Evolutionary conservation across 257 asterid species (phyloP).

Genomic region (Pogostemon cablin): DNA sequence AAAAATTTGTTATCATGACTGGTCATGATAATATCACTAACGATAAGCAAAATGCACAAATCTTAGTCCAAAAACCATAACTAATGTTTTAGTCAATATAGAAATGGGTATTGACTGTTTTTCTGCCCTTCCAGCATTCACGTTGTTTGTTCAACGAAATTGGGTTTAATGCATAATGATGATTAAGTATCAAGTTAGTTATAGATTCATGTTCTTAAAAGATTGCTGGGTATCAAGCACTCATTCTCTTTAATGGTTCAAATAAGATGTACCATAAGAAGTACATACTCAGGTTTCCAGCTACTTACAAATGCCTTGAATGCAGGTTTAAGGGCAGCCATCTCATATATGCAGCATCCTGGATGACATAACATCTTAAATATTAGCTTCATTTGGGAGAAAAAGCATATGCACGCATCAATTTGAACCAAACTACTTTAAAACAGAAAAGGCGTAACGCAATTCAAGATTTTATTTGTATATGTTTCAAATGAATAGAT

Average conservation of each 20-base stretch:
- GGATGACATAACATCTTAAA: slow-evolving; percentile 35
- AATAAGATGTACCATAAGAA: no score
- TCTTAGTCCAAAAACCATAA: not conserved
- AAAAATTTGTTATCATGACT: not conserved
- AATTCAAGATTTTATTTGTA: slow-evolving; percentile 6
- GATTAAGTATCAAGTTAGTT: slow-evolving; percentile 11
- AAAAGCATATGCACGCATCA: slow-evolving; percentile 1
- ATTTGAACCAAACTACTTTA: slow-evolving; percentile 16
- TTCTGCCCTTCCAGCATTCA: no score
- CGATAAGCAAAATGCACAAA: slow-evolving; percentile 9
- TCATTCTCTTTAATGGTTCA: no score
- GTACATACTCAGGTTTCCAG: slow-evolving; percentile 28
- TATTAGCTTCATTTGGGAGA: slow-evolving; percentile 24
- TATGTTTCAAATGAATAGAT: slow-evolving; percentile 11
- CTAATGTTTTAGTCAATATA: not conserved
- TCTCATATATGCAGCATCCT: slow-evolving; percentile 96
- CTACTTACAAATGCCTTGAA: slow-evolving; percentile 96
- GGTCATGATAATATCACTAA: slow-evolving; percentile 17
- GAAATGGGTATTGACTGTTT: not conserved
- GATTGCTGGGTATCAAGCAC: no score
- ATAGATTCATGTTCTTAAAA: not conserved
- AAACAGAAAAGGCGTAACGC: not conserved
- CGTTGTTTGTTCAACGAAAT: slow-evolving; percentile 8
- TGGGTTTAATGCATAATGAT: slow-evolving; percentile 4
- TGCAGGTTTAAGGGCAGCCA: slow-evolving; percentile 89